Evolutionary conservation across 805 yeast genomes (phyloP).

Genomic region (Saccharomycopsis olivae): DNA sequence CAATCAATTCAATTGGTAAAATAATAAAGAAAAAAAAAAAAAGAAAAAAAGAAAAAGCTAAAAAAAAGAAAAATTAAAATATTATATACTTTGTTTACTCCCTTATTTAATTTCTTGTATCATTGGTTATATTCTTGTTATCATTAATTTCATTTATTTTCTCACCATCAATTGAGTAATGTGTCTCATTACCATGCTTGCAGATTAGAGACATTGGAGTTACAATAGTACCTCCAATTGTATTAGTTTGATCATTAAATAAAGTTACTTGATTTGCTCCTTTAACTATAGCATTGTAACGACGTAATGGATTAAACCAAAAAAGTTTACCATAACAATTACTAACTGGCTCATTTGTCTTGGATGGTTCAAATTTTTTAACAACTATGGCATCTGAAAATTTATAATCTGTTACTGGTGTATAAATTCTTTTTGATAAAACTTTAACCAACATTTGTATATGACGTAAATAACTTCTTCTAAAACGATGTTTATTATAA

Average conservation of each 20-base stretch:
- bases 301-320: constrained; percentile 25
- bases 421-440: constrained; percentile 17
- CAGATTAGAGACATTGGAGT: too few relatives aligned
- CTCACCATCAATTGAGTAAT: too few relatives aligned
- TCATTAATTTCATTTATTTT: too few relatives aligned
- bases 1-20: too few relatives aligned
- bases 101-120: too few relatives aligned
- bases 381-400: constrained; percentile 22
- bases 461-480: constrained; percentile 8
- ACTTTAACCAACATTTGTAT: constrained; percentile 4
- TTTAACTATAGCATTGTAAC: constrained; percentile 16
- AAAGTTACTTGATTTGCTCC: background rate
- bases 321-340: constrained; percentile 26
- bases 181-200: too few relatives aligned
- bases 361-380: background rate
- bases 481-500: constrained; percentile 11
- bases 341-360: constrained; percentile 16
- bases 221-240: too few relatives aligned
- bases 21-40: too few relatives aligned
- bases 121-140: too few relatives aligned
- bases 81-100: too few relatives aligned
- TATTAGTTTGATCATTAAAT: background rate
- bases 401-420: constrained; percentile 20
- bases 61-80: background rate
- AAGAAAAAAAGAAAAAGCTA: too few relatives aligned